phyloP scores from a whole-genome alignment of 192 early-diverging fungal species.

The Coemansia reversa region DNA sequence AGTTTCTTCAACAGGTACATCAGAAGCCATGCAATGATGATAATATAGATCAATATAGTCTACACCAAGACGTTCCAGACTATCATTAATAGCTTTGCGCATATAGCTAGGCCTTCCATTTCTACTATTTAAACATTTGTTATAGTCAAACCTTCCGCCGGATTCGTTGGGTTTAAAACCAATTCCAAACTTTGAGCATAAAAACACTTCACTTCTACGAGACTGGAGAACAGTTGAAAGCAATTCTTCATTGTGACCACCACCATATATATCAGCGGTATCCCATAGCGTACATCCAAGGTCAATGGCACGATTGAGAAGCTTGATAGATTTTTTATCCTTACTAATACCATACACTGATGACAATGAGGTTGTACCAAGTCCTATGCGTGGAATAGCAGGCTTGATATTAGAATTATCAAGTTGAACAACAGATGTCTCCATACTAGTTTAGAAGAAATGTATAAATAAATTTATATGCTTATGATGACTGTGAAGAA shows the following conservation, averaged over 20 bases:
- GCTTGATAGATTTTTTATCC: conserved; percentile 39
- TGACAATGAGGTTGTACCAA: conserved; percentile 43
- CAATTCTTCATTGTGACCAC: conserved; percentile 59
- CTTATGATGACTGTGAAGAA: not conserved
- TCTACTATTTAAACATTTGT: conserved; percentile 16
- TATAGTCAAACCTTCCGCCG: conserved; percentile 26
- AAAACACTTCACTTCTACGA: conserved; percentile 56
- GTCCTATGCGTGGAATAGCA: conserved; percentile 34
- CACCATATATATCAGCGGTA: conserved; percentile 60
- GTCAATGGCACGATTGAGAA: conserved; percentile 56
- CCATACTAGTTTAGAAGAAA: not conserved
- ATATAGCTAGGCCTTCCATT: conserved; percentile 56
- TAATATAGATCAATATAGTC: conserved; percentile 67
- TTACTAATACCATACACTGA: conserved; percentile 39
- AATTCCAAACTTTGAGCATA: conserved; percentile 65
- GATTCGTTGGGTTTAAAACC: conserved; percentile 6
- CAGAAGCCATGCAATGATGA: conserved; percentile 61
- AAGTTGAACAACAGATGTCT: conserved; percentile 4
- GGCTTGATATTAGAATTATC: not conserved
- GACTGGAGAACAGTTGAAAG: conserved; percentile 55
- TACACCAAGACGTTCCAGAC: conserved; percentile 57
- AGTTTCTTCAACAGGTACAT: conserved; percentile 63
- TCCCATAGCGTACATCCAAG: conserved; percentile 62
- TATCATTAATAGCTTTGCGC: conserved; percentile 40
- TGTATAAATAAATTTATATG: not conserved